These are phyloP conservation scores for Fusarium caatingaense DNA, from an alignment of 2,329 filamentous ascomycete genomes.

Conservation along the genomic window DNA sequence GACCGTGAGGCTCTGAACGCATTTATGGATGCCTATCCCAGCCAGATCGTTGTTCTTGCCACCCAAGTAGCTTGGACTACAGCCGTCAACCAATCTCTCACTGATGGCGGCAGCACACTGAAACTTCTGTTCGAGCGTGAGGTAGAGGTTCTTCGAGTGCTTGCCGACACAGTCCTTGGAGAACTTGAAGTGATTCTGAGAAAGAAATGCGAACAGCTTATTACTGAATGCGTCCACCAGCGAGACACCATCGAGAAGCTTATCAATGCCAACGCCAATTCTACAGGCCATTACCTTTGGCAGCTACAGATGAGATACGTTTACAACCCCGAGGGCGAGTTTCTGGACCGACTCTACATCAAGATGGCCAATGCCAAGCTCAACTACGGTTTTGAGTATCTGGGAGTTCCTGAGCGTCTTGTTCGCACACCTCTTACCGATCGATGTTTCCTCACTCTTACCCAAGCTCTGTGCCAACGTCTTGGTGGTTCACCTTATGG, in stretches of 20 bases:
- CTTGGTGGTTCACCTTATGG: slow-evolving; percentile 97
- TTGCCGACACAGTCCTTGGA: slow-evolving; percentile 89
- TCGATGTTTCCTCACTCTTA: slow-evolving; percentile 97
- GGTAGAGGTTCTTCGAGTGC: slow-evolving; percentile 83
- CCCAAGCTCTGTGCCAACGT: slow-evolving; percentile 92
- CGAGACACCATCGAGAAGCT: slow-evolving; percentile 93
- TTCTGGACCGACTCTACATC: slow-evolving; percentile 83
- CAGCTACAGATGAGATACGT: slow-evolving; percentile 97
- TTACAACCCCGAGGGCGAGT: slow-evolving; percentile 84
- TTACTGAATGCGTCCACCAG: slow-evolving; percentile 98
- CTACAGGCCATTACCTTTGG: slow-evolving; percentile 88
- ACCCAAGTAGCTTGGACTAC: slow-evolving; percentile 95
- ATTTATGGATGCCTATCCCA: slow-evolving; percentile 88
- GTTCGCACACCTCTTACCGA: slow-evolving; percentile 97
- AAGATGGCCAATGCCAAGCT: slow-evolving; percentile 97
- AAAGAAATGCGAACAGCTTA: slow-evolving; percentile 98
- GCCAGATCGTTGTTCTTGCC: slow-evolving; percentile 94
- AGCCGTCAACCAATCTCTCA: slow-evolving; percentile 81
- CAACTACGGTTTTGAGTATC: slow-evolving; percentile 97
- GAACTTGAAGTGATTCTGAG: slow-evolving; percentile 88
- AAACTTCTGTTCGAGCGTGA: slow-evolving; percentile 81
- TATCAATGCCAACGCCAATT: slow-evolving; percentile 77
- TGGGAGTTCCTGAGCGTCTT: slow-evolving; percentile 94
- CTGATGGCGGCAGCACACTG: slow-evolving; percentile 76
- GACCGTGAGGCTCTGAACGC: slow-evolving; percentile 76